These are phyloP conservation scores for Hansenula lynferdii DNA, from an alignment of 1,139 yeast genomes.

Conservation along the genomic window DNA sequence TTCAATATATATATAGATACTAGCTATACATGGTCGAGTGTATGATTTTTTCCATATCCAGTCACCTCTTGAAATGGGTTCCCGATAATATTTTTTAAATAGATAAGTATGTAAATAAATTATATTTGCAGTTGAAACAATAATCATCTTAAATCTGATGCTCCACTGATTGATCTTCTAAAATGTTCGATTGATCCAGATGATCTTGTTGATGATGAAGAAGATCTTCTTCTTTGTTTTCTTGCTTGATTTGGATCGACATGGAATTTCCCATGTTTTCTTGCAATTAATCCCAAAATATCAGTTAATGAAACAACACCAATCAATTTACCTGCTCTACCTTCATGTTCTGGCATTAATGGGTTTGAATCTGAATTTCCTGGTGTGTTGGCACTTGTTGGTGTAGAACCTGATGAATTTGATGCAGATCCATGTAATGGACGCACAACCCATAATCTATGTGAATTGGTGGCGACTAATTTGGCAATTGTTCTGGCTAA, in stretches of 20 bases:
- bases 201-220: conserved; percentile 21
- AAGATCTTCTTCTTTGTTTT: conserved; percentile 69
- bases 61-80: too few relatives aligned
- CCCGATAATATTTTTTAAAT: too few relatives aligned
- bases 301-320: conserved; percentile 94
- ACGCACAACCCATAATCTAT: conserved; percentile 90
- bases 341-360: conserved; percentile 32
- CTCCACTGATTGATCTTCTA: conserved; percentile 24
- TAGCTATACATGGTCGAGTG: too few relatives aligned
- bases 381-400: conserved; percentile 13
- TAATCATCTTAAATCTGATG: conserved; percentile 18
- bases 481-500: conserved; percentile 90
- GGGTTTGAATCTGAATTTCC: conserved; percentile 19
- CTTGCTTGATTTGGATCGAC: conserved; percentile 84
- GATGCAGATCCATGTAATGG: conserved; percentile 26
- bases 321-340: conserved; percentile 69
- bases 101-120: background rate
- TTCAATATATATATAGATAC: too few relatives aligned
- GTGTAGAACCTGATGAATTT: conserved; percentile 8
- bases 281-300: conserved; percentile 74
- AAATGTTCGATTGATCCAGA: conserved; percentile 21
- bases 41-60: too few relatives aligned
- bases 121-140: background rate
- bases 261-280: conserved; percentile 50
- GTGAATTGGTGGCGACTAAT: conserved; percentile 91